Evolutionary conservation across 495 filamentous ascomycete genomes (phyloP).

Genomic region (Haplographium delicatum): DNA sequence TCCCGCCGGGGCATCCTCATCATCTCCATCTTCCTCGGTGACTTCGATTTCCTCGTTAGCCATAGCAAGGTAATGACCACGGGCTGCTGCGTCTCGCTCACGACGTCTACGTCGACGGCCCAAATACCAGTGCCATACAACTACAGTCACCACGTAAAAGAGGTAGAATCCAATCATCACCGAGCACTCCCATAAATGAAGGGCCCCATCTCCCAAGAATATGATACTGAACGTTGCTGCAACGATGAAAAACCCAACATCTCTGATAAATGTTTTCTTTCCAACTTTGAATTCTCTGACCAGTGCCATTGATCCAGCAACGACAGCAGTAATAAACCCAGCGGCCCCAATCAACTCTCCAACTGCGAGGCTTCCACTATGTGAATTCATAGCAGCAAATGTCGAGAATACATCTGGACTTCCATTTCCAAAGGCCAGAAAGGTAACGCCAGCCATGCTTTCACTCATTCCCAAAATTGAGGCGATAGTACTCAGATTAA

Average conservation of each 20-base stretch:
- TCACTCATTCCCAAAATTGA: slow-evolving; percentile 87
- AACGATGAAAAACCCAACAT: slow-evolving; percentile 89
- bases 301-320: slow-evolving; percentile 96
- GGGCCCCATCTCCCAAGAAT: slow-evolving; percentile 77
- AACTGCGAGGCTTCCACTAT: slow-evolving; percentile 91
- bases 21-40: slow-evolving; percentile 66
- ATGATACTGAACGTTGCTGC: slow-evolving; percentile 84
- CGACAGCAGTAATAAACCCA: slow-evolving; percentile 93
- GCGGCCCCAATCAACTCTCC: slow-evolving; percentile 95
- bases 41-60: slow-evolving; percentile 67
- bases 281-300: slow-evolving; percentile 90
- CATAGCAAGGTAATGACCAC: slow-evolving; percentile 65
- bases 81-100: slow-evolving; percentile 61
- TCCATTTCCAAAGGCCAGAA: slow-evolving; percentile 97
- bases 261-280: slow-evolving; percentile 81
- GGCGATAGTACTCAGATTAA: slow-evolving; percentile 91
- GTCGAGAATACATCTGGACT: slow-evolving; percentile 98
- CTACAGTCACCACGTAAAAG: slow-evolving; percentile 85
- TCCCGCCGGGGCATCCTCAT: slow-evolving; percentile 42
- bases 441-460: slow-evolving; percentile 93
- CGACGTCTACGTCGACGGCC: slow-evolving; percentile 52
- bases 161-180: slow-evolving; percentile 88
- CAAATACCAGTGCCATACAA: slow-evolving; percentile 87
- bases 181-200: slow-evolving; percentile 83
- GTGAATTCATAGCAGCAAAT: slow-evolving; percentile 94